Conservation (phyloP, 306 rosid species). For the Gleditsia sinensis region DNA sequence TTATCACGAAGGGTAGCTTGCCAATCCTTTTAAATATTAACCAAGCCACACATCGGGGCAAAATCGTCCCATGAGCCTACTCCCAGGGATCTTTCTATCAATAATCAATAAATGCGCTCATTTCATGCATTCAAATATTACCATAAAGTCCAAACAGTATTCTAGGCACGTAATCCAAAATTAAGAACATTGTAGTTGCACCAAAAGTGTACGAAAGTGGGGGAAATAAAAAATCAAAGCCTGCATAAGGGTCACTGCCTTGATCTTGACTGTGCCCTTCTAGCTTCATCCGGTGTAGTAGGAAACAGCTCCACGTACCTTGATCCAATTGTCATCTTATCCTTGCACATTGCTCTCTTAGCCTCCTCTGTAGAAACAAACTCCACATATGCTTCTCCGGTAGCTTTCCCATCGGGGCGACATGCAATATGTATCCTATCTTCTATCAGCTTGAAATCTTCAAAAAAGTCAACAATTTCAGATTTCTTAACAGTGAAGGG, state of each 20-base stretch:
- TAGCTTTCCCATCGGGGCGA: conserved; percentile 94
- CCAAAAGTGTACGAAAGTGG: conserved; percentile 20
- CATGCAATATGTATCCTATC: conserved; percentile 82
- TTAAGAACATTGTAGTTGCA: conserved; percentile 23
- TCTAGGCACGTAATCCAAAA: conserved; percentile 30
- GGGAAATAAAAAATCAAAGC: conserved; percentile 37
- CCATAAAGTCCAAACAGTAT: conserved; percentile 32
- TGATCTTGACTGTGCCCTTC: conserved; percentile 90
- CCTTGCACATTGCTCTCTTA: conserved; percentile 84
- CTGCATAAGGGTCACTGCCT: conserved; percentile 91
- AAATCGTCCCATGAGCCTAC: not conserved
- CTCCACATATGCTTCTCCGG: conserved; percentile 97
- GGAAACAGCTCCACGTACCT: conserved; percentile 97
- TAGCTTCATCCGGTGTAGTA: conserved; percentile 89
- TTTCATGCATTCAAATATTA: conserved; percentile 36
- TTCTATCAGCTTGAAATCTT: conserved; percentile 67
- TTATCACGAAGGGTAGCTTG: no score
- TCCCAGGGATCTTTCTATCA: conserved; percentile 28
- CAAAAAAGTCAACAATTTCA: conserved; percentile 74
- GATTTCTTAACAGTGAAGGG: conserved; percentile 67
- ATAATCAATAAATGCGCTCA: conserved; percentile 27
- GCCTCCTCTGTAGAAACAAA: conserved; percentile 84
- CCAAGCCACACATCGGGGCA: not conserved
- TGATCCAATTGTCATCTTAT: conserved; percentile 94
- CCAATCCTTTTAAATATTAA: not conserved